Evolutionary conservation across 768 basidiomycete genomes (phyloP), one percentile per base, ranked within the genome.

Genomic region (Porphyrellus cyaneotinctus): DNA sequence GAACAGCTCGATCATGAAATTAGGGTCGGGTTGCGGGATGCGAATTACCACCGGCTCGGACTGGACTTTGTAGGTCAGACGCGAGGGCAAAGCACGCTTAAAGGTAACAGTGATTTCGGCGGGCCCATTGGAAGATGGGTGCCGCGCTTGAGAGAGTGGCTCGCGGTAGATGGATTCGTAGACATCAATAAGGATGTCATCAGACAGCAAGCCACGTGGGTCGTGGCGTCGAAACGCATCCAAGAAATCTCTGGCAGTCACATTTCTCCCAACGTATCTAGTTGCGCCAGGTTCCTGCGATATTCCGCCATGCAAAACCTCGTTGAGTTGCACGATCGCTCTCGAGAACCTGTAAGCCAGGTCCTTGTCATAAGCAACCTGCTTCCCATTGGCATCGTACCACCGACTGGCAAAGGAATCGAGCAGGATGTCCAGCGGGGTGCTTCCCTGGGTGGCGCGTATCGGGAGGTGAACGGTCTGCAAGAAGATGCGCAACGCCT

Each of bases 11-110:
- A 99, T 88, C 20, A 75, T 78, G 56, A 99, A 81, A 30, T 83
- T 73, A n/a, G 88, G 79, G 68, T 99, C 97, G 6, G 85, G 76
- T 46, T 87, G 83, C 14, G 92, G 89, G 35, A 99, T 85, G 31
- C 88, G 84, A 57, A 99, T 78, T 44, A 88, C 82, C 64, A 97
- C 85, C 12, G 86, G 84, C 52, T 97, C 92, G 2, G 92, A 95
- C 66, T 94, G 89, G 12, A 84, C 73, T 63, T 90, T 87, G 72
- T 92, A 91, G 0, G 92, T 95, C 47, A 98, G 76, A 43, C 87
- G 83, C 6, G 80, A 72, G 2, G 93, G 91, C 11, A 93, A 72
- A 4, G 83, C 71, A 28, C 87, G 83, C 69, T 89, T 91, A 67
- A 89, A 80, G 13, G 78, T 79, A 58, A 95, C 79, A 14, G 71